phyloP scores from a whole-genome alignment of 495 filamentous ascomycete genomes.

The Neurospora sublineolata region DNA sequence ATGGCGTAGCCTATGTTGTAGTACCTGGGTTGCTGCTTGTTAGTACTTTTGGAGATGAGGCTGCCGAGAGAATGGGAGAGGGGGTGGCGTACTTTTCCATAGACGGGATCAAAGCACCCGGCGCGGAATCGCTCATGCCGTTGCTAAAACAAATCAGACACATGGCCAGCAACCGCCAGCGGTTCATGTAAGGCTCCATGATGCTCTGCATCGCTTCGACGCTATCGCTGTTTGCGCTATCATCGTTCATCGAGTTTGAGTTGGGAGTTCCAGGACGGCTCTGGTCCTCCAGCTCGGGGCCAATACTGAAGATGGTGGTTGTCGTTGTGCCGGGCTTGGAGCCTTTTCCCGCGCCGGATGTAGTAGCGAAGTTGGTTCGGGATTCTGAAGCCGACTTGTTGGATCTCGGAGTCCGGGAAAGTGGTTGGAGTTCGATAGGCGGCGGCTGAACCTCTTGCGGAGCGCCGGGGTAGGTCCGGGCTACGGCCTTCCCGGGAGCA shows the following conservation, averaged over 20 bases:
- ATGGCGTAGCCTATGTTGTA: slow-evolving; percentile 63
- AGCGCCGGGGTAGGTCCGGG: slow-evolving; percentile 28
- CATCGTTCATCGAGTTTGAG: slow-evolving; percentile 26
- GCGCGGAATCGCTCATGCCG: slow-evolving; percentile 52
- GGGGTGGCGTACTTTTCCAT: slow-evolving; percentile 43
- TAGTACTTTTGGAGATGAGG: no score
- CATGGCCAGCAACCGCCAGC: slow-evolving; percentile 30
- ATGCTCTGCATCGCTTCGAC: slow-evolving; percentile 12
- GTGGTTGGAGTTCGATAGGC: slow-evolving; percentile 23
- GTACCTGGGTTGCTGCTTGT: slow-evolving; percentile 22
- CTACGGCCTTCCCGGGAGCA: slow-evolving; percentile 25
- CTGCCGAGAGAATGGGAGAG: no score
- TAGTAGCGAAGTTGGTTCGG: slow-evolving; percentile 6
- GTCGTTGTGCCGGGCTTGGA: slow-evolving; percentile 5
- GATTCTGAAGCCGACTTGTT: slow-evolving; percentile 14
- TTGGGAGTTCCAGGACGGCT: slow-evolving; percentile 44
- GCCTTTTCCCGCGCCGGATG: slow-evolving; percentile 24
- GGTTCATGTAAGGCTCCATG: slow-evolving; percentile 23
- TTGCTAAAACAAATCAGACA: slow-evolving; percentile 44
- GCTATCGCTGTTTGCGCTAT: neutral
- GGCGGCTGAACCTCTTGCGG: slow-evolving; percentile 16
- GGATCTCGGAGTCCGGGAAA: neutral
- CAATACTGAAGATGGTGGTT: neutral
- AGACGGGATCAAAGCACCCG: slow-evolving; percentile 64
- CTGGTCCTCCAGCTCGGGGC: slow-evolving; percentile 16